Conservation (phyloP, 352 stramenopile species). For the Phytophthora fragariae region DNA sequence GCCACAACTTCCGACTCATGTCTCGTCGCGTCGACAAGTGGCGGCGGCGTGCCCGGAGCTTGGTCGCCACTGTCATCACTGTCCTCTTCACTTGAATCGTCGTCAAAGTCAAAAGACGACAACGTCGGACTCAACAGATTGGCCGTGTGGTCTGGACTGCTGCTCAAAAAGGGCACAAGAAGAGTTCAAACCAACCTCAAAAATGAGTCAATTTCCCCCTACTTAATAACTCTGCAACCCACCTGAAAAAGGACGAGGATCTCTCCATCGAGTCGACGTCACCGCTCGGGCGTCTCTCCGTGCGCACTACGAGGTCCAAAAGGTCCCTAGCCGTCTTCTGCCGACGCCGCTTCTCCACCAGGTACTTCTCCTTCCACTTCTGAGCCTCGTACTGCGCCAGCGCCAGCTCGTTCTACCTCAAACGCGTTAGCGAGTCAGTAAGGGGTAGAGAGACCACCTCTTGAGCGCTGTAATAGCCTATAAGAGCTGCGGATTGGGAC, state of each 20-base stretch:
- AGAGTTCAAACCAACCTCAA: background rate
- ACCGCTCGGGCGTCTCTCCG: slow-evolving; percentile 38
- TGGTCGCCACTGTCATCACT: slow-evolving; percentile 23
- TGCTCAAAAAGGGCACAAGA: slow-evolving; percentile 5
- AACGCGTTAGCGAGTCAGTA: slow-evolving; percentile 13
- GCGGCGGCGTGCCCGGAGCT: slow-evolving; percentile 1
- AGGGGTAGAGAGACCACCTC: too few relatives aligned
- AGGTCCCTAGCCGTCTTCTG: slow-evolving; percentile 72
- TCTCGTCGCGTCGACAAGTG: slow-evolving; percentile 25
- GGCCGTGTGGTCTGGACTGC: slow-evolving; percentile 58
- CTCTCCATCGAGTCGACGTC: slow-evolving; percentile 28
- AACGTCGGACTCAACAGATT: slow-evolving; percentile 83
- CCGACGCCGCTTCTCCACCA: slow-evolving; percentile 71
- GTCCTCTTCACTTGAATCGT: slow-evolving; percentile 61
- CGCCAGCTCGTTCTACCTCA: slow-evolving; percentile 60
- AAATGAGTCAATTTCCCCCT: background rate
- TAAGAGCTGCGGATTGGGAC: too few relatives aligned
- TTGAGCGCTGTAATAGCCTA: background rate
- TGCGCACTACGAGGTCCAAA: slow-evolving; percentile 65
- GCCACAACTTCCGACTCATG: slow-evolving; percentile 25
- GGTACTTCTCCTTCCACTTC: slow-evolving; percentile 86
- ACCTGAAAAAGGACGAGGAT: slow-evolving; percentile 60
- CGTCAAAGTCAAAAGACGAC: slow-evolving; percentile 89
- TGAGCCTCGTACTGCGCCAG: slow-evolving; percentile 72
- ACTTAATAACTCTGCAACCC: slow-evolving; percentile 7